phyloP scores from a whole-genome alignment of 257 asterid species.

The Leonotis leonurus region DNA sequence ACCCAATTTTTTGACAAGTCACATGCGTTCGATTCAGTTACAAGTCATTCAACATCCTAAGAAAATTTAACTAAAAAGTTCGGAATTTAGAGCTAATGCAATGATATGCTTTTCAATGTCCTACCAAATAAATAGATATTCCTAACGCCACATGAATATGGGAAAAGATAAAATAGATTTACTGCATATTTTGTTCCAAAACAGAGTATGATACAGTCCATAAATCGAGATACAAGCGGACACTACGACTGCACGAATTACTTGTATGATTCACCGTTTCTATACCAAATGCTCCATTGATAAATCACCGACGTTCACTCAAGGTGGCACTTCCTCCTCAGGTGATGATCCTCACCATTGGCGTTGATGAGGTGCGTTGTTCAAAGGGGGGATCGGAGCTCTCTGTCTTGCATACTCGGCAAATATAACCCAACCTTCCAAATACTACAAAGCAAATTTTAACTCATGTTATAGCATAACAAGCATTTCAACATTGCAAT shows the following conservation, averaged over 20 bases:
- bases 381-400: conserved; percentile 38
- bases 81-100: too few relatives aligned
- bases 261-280: not conserved
- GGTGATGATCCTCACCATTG: conserved; percentile 18
- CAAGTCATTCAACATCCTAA: too few relatives aligned
- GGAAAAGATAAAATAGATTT: not conserved
- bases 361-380: conserved; percentile 23
- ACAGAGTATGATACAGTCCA: too few relatives aligned
- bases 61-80: too few relatives aligned
- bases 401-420: conserved; percentile 83
- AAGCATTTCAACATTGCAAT: not conserved
- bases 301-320: not conserved
- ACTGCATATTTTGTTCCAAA: not conserved
- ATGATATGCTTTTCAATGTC: not conserved
- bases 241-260: not conserved
- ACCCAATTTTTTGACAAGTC: too few relatives aligned
- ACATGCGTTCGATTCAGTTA: too few relatives aligned
- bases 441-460: conserved; percentile 37
- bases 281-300: not conserved
- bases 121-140: not conserved
- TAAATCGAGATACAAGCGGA: not conserved
- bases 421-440: conserved; percentile 85
- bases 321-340: not conserved
- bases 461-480: not conserved
- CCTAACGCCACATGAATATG: not conserved